Base-by-base conservation (phyloP, 208 protist genomes). In the Angomonas ambiguus region DNA sequence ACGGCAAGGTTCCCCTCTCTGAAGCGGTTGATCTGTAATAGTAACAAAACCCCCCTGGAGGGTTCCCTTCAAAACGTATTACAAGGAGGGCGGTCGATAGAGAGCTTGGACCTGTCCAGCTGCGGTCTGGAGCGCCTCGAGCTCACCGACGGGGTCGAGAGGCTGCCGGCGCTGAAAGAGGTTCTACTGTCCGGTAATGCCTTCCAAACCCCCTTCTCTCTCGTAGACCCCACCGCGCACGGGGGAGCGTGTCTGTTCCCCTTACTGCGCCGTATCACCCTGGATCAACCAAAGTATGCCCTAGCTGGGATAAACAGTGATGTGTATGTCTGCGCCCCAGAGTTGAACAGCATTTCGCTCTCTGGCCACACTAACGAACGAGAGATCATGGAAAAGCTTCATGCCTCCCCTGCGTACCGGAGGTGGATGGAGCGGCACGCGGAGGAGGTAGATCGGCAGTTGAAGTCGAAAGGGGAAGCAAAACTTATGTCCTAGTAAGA, bases 181-280 rank as follows among this genome's bases (percentile, higher is more conserved):
- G 22, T 81, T 16, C 41, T 81, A 24, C 56, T 87, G 1, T 71
- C 77, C 27, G 41, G 64, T 34, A 87, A 80, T 24, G 24, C 55
- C n/a, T 51, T 83, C 6, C n/a, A 20, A 1, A 74, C 72, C 10
- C 76, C 71, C 20, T 68, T 83, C 28, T 56, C 34, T 2, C 60
- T 83, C 10, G 20, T 24, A 8, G 62, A 49, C 0, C 20, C 72
- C 6, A 16, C 20, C 1, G 30, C 25, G 4, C 35, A 11, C 8
- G 38, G 27, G 28, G 8, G 32, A 28, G 11, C 20, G 13, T 24
- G 55, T 1, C 18, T 67, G 18, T 63, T 83, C 24, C 66, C 72
- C 1, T 30, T 65, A 8, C 51, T 87, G 8, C 51, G 59, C 32
- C 71, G 69, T 1, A 53, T 87, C 13, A 69, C 38, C 48, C 38